These are phyloP conservation scores for Mortierella hygrophila DNA, from an alignment of 192 early-diverging fungal species.

Conservation along the genomic window DNA sequence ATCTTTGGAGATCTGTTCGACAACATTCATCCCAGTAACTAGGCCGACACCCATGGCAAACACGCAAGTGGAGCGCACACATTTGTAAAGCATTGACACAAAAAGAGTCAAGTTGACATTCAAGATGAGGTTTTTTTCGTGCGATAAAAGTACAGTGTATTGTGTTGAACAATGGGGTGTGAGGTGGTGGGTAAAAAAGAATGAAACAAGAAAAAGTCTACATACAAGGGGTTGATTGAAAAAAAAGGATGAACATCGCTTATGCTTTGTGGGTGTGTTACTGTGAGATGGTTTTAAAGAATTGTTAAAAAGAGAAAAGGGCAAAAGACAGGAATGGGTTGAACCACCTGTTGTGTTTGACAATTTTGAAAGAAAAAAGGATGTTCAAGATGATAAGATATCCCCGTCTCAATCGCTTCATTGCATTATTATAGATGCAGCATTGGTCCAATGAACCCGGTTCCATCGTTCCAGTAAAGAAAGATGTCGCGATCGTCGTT, in stretches of 20 bases:
- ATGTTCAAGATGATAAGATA: background rate
- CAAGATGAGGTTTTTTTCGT: background rate
- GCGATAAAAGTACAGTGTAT: conserved; percentile 58
- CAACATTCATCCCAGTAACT: background rate
- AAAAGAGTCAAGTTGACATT: background rate
- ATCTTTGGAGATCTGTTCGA: too few species aligned
- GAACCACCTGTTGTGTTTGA: conserved; percentile 51
- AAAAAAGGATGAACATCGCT: conserved; percentile 4
- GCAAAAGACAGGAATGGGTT: conserved; percentile 46
- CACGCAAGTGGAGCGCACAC: background rate
- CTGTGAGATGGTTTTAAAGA: conserved; percentile 12
- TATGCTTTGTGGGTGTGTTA: background rate
- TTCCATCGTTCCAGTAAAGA: background rate
- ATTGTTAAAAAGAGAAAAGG: conserved; percentile 31
- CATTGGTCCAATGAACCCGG: background rate
- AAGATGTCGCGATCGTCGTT: conserved; percentile 1
- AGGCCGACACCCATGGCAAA: background rate
- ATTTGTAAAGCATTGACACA: background rate
- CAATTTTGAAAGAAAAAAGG: conserved; percentile 24
- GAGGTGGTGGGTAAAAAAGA: conserved; percentile 17
- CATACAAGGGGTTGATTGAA: conserved; percentile 41
- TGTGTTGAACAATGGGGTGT: conserved; percentile 57
- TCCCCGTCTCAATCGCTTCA: conserved; percentile 29
- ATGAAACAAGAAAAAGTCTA: conserved; percentile 36
- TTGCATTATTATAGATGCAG: conserved; percentile 40